Evolutionary conservation across 140 eudicot genomes (phyloP).

Genomic region (Flaveria floridana): DNA sequence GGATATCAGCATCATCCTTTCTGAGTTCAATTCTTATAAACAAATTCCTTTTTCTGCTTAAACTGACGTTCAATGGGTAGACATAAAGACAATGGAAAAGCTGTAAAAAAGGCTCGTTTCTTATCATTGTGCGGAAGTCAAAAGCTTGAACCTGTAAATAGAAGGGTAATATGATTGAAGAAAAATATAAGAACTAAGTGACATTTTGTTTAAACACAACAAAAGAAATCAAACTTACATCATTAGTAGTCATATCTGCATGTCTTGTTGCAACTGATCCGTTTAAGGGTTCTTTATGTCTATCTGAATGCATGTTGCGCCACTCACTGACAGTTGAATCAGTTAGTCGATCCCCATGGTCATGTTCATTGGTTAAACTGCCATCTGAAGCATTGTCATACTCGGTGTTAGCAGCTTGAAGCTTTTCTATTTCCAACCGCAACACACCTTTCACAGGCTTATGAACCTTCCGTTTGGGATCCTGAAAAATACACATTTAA

Average conservation of each 20-base stretch:
- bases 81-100: constrained; percentile 97
- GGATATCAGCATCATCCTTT: constrained; percentile 79
- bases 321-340: constrained; percentile 51
- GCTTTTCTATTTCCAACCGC: constrained; percentile 86
- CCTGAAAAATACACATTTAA: constrained; percentile 39
- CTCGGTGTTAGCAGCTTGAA: constrained; percentile 68
- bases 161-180: constrained; percentile 6
- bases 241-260: constrained; percentile 48
- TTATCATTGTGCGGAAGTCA: constrained; percentile 87
- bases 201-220: constrained; percentile 7
- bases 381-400: constrained; percentile 70
- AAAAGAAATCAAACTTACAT: constrained; percentile 47
- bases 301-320: constrained; percentile 55
- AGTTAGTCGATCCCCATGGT: constrained; percentile 50
- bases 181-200: constrained; percentile 2
- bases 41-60: constrained; percentile 90
- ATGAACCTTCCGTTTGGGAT: constrained; percentile 92
- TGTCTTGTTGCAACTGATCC: constrained; percentile 54
- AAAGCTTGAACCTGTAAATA: constrained; percentile 82
- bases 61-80: constrained; percentile 85
- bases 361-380: constrained; percentile 54
- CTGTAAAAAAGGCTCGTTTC: constrained; percentile 96
- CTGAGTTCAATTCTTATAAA: constrained; percentile 89
- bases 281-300: constrained; percentile 60
- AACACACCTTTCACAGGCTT: constrained; percentile 91